These are phyloP conservation scores for Diplodia sapinea DNA, from an alignment of 2,329 filamentous ascomycete species.

Conservation along the genomic window DNA sequence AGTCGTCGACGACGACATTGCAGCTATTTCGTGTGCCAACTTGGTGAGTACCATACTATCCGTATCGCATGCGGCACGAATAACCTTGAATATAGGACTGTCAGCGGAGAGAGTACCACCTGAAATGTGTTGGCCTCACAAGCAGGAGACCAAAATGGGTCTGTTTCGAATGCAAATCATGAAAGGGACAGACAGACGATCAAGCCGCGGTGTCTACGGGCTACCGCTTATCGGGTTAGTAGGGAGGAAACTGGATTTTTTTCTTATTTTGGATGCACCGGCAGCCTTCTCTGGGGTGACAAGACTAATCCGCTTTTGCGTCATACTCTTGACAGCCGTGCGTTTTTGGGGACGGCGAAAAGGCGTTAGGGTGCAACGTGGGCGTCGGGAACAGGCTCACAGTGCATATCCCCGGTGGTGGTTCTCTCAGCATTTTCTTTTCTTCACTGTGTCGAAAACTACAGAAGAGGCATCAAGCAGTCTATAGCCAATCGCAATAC, in stretches of 20 bases:
- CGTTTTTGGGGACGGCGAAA: not conserved
- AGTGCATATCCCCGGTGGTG: slow-evolving; percentile 16
- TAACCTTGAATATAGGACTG: slow-evolving; percentile 28
- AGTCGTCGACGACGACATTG: slow-evolving; percentile 20
- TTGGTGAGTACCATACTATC: slow-evolving; percentile 25
- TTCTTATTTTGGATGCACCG: not conserved
- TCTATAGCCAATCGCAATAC: not conserved
- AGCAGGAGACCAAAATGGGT: slow-evolving; percentile 22
- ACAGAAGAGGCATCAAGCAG: not conserved
- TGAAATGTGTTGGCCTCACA: slow-evolving; percentile 25
- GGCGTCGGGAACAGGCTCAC: not conserved
- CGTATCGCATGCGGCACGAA: not conserved
- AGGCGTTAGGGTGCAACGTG: slow-evolving; percentile 11
- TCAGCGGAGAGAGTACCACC: slow-evolving; percentile 31
- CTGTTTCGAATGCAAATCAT: slow-evolving; percentile 19
- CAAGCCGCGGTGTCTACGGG: not conserved
- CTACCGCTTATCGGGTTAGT: not conserved
- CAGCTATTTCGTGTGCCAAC: slow-evolving; percentile 32
- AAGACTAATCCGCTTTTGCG: not conserved
- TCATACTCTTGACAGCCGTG: not conserved
- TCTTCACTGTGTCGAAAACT: not conserved
- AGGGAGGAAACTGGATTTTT: not conserved
- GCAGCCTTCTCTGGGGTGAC: not conserved
- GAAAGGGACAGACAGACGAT: not conserved
- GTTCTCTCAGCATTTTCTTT: slow-evolving; percentile 7